Conservation (phyloP, 2,329 filamentous ascomycete genomes). For the Trichoderma hamatum region DNA sequence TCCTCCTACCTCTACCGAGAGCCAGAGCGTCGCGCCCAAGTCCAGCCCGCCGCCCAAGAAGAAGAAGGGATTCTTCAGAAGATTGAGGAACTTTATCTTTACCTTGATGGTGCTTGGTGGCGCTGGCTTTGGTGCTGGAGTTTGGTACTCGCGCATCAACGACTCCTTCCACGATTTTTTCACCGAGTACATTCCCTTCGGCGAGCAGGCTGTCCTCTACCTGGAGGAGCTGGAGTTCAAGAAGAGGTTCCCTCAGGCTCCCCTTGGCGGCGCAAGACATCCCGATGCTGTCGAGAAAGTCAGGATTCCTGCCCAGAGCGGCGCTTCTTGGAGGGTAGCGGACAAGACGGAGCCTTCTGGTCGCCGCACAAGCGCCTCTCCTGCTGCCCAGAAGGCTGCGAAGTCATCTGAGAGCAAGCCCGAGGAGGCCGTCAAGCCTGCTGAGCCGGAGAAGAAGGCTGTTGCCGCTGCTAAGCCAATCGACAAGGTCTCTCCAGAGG, state of each 20-base stretch:
- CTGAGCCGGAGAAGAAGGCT: conserved; percentile 23
- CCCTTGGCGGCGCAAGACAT: conserved; percentile 49
- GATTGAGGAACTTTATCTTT: conserved; percentile 76
- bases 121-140: conserved; percentile 81
- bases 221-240: conserved; percentile 94
- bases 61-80: conserved; percentile 69
- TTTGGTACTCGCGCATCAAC: conserved; percentile 89
- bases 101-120: conserved; percentile 76
- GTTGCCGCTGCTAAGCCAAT: conserved; percentile 35
- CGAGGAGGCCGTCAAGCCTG: conserved; percentile 31
- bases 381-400: conserved; percentile 36
- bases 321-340: conserved; percentile 77
- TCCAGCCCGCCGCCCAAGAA: conserved; percentile 43
- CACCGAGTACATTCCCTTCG: conserved; percentile 93
- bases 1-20: neutral
- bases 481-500: conserved; percentile 29
- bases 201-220: conserved; percentile 92
- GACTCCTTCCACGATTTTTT: conserved; percentile 99
- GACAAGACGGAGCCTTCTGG: conserved; percentile 60
- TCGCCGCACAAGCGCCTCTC: conserved; percentile 63
- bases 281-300: conserved; percentile 69
- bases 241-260: conserved; percentile 70
- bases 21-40: conserved; percentile 25
- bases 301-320: conserved; percentile 82
- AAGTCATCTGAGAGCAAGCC: conserved; percentile 30